Evolutionary conservation across 2,329 filamentous ascomycete species (phyloP).

Genomic region (Claviceps sp.): DNA sequence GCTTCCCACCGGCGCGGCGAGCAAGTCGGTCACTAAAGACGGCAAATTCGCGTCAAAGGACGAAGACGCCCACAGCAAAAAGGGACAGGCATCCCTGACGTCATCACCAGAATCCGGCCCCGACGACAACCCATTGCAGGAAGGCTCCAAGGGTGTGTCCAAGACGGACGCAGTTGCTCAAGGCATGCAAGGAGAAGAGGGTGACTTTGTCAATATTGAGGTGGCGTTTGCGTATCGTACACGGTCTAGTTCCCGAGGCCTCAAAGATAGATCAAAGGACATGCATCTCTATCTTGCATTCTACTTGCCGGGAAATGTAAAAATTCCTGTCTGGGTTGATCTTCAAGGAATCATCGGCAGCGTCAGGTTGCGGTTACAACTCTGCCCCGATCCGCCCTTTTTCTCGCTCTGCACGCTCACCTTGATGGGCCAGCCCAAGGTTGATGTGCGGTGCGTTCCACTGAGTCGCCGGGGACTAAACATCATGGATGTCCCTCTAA

Average conservation of each 20-base stretch:
- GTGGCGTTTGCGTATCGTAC: constrained; percentile 61
- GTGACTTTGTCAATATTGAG: constrained; percentile 67
- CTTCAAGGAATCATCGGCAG: constrained; percentile 59
- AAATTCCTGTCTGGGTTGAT: constrained; percentile 59
- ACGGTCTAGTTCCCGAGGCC: constrained; percentile 43
- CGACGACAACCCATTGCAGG: constrained; percentile 7
- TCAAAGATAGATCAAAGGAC: constrained; percentile 55
- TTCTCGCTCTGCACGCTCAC: constrained; percentile 62
- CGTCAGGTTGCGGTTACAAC: constrained; percentile 53
- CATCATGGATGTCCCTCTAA: constrained; percentile 62
- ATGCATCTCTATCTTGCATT: constrained; percentile 57
- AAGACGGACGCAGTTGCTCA: constrained; percentile 25
- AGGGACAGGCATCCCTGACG: constrained; percentile 11
- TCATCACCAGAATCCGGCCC: background rate
- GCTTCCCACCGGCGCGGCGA: constrained; percentile 58
- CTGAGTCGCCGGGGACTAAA: constrained; percentile 56
- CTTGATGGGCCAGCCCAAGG: constrained; percentile 62
- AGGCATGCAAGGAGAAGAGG: constrained; percentile 63
- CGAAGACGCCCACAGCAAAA: constrained; percentile 18
- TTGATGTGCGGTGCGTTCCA: constrained; percentile 56
- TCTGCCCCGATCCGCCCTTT: constrained; percentile 65
- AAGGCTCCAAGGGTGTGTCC: constrained; percentile 14
- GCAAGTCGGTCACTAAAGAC: constrained; percentile 42
- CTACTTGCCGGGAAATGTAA: constrained; percentile 44
- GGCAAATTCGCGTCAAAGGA: constrained; percentile 35